Percentiles rank a stretch among this genome's conserved stretches.
phyloP scores from a whole-genome alignment of 768 basidiomycete genomes.

The Xerocomus potaroensis region DNA sequence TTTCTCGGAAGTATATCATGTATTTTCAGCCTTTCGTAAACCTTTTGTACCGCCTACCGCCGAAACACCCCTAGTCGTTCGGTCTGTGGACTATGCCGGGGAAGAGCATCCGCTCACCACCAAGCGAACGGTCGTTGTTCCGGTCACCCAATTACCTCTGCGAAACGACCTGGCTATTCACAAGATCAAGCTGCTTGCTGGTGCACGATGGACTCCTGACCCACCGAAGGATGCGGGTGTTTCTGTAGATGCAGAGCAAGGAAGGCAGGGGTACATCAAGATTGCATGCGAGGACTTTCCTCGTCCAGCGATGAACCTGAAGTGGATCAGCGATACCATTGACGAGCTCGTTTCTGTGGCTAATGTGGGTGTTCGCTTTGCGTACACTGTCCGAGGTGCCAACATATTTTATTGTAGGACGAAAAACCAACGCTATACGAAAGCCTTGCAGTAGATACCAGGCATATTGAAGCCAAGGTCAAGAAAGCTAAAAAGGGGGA shows the following conservation, averaged over 20 bases:
- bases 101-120: slow-evolving; percentile 67
- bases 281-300: slow-evolving; percentile 88
- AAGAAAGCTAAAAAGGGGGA: slow-evolving; percentile 73
- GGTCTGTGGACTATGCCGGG: slow-evolving; percentile 72
- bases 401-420: slow-evolving; percentile 21
- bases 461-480: slow-evolving; percentile 71
- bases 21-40: slow-evolving; percentile 67
- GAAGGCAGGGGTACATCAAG: slow-evolving; percentile 80
- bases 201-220: slow-evolving; percentile 76
- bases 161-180: slow-evolving; percentile 61
- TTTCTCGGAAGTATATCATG: slow-evolving; percentile 6
- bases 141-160: slow-evolving; percentile 72
- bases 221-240: slow-evolving; percentile 67
- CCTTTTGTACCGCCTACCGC: slow-evolving; percentile 66
- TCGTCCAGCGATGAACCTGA: slow-evolving; percentile 80
- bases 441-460: slow-evolving; percentile 74
- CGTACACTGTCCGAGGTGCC: slow-evolving; percentile 7
- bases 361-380: slow-evolving; percentile 56
- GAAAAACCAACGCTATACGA: slow-evolving; percentile 42
- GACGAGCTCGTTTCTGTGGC: slow-evolving; percentile 76
- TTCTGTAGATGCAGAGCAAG: slow-evolving; percentile 38
- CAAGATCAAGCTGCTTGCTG: slow-evolving; percentile 86
- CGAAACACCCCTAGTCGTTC: slow-evolving; percentile 59
- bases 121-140: slow-evolving; percentile 71
- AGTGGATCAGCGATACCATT: slow-evolving; percentile 88